These are phyloP conservation scores for Geotrichum phurueaensis DNA, from an alignment of 1,139 yeast genomes.

Conservation along the genomic window DNA sequence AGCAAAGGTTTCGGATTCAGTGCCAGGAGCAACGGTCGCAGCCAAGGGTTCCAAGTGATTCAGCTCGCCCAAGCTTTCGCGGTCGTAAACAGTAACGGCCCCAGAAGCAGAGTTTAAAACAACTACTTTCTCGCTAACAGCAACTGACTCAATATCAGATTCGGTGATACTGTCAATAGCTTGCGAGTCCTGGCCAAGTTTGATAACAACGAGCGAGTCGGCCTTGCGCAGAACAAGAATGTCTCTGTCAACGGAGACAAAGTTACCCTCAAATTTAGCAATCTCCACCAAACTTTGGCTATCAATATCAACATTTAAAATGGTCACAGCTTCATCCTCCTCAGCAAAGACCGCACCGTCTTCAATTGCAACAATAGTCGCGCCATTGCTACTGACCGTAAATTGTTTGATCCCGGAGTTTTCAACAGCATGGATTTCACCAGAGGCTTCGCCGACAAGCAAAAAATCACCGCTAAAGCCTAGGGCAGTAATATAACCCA, in stretches of 20 bases:
- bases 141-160: conserved; percentile 6
- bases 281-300: neutral
- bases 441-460: conserved; percentile 4
- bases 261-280: neutral
- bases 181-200: neutral
- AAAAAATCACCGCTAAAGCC: neutral
- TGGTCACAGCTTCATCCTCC: conserved; percentile 1
- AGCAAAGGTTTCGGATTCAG: conserved; percentile 4
- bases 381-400: conserved; percentile 1
- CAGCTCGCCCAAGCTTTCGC: neutral
- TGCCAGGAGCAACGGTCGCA: neutral
- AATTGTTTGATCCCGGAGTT: neutral
- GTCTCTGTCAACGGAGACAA: conserved; percentile 4
- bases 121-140: conserved; percentile 3
- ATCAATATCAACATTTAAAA: conserved; percentile 3
- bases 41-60: conserved; percentile 3
- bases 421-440: neutral
- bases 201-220: neutral
- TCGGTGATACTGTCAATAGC: conserved; percentile 7
- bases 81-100: conserved; percentile 1
- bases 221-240: conserved; percentile 7
- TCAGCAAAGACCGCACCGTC: neutral
- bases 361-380: conserved; percentile 6
- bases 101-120: neutral
- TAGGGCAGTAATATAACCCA: conserved; percentile 9